These are phyloP conservation scores for Diaporthe vexans DNA, from an alignment of 2,329 filamentous ascomycete species.

Conservation along the genomic window DNA sequence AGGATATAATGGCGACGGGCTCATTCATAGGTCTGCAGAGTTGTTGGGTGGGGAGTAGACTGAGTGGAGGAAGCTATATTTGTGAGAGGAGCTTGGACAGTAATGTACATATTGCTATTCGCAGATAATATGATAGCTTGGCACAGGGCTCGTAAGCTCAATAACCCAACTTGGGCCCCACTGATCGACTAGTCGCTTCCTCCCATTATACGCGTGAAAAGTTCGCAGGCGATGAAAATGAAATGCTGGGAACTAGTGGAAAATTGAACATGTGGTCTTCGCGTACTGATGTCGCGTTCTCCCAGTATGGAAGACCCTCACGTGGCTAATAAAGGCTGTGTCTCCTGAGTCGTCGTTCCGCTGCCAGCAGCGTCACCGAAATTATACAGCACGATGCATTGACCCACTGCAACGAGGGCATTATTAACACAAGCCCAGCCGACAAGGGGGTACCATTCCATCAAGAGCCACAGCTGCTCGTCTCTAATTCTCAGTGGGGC, in stretches of 20 bases:
- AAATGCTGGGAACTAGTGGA: too few species aligned
- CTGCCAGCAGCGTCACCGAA: not conserved
- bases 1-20: too few species aligned
- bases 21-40: not conserved
- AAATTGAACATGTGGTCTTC: too few species aligned
- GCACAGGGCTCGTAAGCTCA: not conserved
- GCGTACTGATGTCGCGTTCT: too few species aligned
- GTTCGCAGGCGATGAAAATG: too few species aligned
- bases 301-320: not conserved
- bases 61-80: not conserved
- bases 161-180: not conserved
- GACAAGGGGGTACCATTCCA: not conserved
- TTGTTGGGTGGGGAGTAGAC: rapidly evolving
- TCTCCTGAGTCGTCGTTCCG: not conserved
- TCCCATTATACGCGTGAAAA: not conserved
- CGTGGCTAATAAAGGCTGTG: not conserved
- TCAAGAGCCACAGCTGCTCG: not conserved
- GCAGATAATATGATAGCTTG: not conserved
- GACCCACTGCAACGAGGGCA: not conserved
- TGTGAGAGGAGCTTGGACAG: not conserved
- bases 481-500: not conserved
- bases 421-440: constrained; percentile 22
- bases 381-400: not conserved
- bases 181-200: not conserved
- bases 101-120: not conserved